Conservation (phyloP, 495 filamentous ascomycete species). For the Lepraria neglecta region DNA sequence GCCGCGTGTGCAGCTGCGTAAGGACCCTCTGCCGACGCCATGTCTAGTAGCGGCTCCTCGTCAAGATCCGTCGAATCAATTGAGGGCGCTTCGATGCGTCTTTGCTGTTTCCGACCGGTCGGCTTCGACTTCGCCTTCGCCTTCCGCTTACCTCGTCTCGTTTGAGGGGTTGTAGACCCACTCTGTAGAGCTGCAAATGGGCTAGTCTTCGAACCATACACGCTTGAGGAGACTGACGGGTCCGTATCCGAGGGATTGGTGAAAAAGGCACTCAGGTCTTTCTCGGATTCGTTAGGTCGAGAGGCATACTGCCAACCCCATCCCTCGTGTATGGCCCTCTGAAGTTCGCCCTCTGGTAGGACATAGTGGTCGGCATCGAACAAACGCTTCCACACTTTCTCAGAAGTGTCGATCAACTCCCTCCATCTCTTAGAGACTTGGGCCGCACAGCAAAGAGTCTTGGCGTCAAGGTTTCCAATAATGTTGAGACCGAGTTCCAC, state of each 20-base stretch:
- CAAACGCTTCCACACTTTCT: slow-evolving; percentile 91
- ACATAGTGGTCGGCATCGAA: slow-evolving; percentile 77
- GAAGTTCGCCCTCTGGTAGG: slow-evolving; percentile 75
- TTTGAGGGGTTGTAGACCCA: slow-evolving; percentile 22
- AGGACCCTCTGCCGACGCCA: slow-evolving; percentile 58
- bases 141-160: slow-evolving; percentile 49
- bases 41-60: slow-evolving; percentile 16
- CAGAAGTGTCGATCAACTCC: slow-evolving; percentile 79
- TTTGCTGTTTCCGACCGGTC: slow-evolving; percentile 34
- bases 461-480: slow-evolving; percentile 75
- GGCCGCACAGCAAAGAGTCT: slow-evolving; percentile 83
- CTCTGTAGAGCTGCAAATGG: slow-evolving; percentile 12
- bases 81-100: slow-evolving; percentile 19
- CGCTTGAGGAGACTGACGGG: slow-evolving; percentile 26
- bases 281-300: slow-evolving; percentile 66
- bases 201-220: neutral
- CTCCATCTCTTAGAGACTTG: slow-evolving; percentile 95
- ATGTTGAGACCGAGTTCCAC: slow-evolving; percentile 82
- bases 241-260: slow-evolving; percentile 45
- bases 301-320: slow-evolving; percentile 98
- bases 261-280: slow-evolving; percentile 59
- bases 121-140: slow-evolving; percentile 30
- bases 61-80: slow-evolving; percentile 21
- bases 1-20: slow-evolving; percentile 80
- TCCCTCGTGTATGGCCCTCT: slow-evolving; percentile 81